Percentiles rank a stretch among this genome's conserved stretches.
Evolutionary conservation across 495 filamentous ascomycete species (phyloP).

Genomic region (Penicillium maclennaniae): DNA sequence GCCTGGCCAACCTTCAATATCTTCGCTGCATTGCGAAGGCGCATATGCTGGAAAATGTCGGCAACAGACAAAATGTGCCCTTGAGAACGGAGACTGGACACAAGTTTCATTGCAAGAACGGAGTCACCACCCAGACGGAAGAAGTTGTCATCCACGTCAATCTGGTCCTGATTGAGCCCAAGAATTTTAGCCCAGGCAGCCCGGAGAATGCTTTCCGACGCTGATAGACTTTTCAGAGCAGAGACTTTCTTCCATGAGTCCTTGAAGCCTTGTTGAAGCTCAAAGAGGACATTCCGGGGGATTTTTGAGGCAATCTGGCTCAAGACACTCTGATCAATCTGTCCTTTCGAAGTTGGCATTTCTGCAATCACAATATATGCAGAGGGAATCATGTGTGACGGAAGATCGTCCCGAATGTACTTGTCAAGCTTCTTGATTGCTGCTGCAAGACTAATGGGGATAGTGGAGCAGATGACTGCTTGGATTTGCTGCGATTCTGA

Average conservation of each 20-base stretch:
- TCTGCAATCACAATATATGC: slow-evolving; percentile 32
- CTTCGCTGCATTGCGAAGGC: slow-evolving; percentile 35
- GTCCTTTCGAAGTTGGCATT: slow-evolving; percentile 19
- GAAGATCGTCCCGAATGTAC: slow-evolving; percentile 32
- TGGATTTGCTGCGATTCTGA: slow-evolving; percentile 1
- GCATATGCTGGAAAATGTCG: slow-evolving; percentile 48
- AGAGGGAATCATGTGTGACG: slow-evolving; percentile 41
- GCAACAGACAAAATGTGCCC: slow-evolving; percentile 37
- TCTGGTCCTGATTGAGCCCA: slow-evolving; percentile 26
- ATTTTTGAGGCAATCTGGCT: slow-evolving; percentile 26
- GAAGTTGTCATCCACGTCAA: slow-evolving; percentile 46
- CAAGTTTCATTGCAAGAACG: slow-evolving; percentile 44
- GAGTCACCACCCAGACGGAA: slow-evolving; percentile 48
- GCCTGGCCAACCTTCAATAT: slow-evolving; percentile 25
- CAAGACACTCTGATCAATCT: slow-evolving; percentile 24
- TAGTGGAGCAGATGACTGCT: slow-evolving; percentile 13
- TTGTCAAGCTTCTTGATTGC: slow-evolving; percentile 35
- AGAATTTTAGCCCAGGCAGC: slow-evolving; percentile 46
- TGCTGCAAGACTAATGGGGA: slow-evolving; percentile 21
- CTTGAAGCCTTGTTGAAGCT: slow-evolving; percentile 22
- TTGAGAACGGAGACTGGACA: slow-evolving; percentile 31
- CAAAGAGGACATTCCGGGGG: slow-evolving; percentile 12
- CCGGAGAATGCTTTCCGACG: slow-evolving; percentile 37
- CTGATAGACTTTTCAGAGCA: slow-evolving; percentile 23
- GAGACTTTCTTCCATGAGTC: slow-evolving; percentile 20